Evolutionary conservation across 768 basidiomycete species (phyloP), one percentile per base, ranked within the genome.

Genomic region (Trametes maxima): DNA sequence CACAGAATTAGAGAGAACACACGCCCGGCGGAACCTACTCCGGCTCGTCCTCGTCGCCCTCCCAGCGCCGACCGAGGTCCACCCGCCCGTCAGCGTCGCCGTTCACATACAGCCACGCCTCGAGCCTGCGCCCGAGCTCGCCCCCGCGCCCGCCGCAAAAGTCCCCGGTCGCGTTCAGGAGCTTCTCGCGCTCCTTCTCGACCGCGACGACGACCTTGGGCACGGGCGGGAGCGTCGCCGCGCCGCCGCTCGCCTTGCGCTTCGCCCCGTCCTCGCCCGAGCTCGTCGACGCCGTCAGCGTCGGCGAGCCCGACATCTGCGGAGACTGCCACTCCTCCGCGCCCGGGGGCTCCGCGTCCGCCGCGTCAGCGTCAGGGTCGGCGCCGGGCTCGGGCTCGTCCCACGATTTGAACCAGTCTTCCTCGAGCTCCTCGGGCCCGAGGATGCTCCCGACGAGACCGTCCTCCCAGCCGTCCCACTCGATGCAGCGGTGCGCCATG

Each of bases 391-490:
- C 51, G 36, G 5, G 68, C 66, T 67, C 67, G 49, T 68, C 64
- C 69, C 71, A 72, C 49, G 78, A 78, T 66, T 77, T 78, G 71
- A 88, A 85, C 90, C 89, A 92, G 52, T 88, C 87, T 5, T 83
- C 84, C 66, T 92, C 87, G 50, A 80, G 72, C 19, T 90, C 89
- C 66, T 85, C 87, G 0, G 85, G 82, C 1, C 90, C 90, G 19
- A 94, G 78, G 35, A 92, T 90, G 59, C 84, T 86, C 5, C 86
- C 84, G 1, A 89, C 83, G 17, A 94, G 78, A 0, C 90, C 91
- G 70, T 94, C 92, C 69, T 94, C 92, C 92, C 92, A 94, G 2
- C 92, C 92, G 66, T 94, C 92, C 92, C 92, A 94, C 70, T 94
- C 92, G 37, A 81, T 84, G 65, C 87, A 90, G 25, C 90, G 85